phyloP scores from a whole-genome alignment of 179 eudicot species.

The Monotropa hypopitys region DNA sequence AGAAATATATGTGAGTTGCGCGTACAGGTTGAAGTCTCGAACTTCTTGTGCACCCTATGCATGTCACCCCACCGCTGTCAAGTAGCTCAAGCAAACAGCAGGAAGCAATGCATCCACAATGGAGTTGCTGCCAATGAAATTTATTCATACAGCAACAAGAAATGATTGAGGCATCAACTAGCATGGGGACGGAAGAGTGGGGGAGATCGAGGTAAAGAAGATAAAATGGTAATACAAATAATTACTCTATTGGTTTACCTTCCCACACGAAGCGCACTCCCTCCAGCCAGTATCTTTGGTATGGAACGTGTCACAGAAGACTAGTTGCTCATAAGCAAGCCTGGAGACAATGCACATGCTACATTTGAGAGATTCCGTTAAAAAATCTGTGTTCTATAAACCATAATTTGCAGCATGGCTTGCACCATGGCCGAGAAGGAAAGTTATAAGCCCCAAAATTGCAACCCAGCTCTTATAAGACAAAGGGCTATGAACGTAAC shows the following conservation, averaged over 20 bases:
- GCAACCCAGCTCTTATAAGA: background rate
- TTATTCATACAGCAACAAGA: background rate
- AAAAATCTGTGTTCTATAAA: background rate
- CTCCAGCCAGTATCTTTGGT: conserved; percentile 93
- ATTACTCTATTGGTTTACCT: conserved; percentile 32
- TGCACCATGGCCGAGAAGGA: background rate
- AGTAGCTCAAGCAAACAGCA: conserved; percentile 63
- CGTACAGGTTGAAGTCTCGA: conserved; percentile 41
- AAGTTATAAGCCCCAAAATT: background rate
- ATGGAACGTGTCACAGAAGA: conserved; percentile 75
- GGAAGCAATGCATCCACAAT: conserved; percentile 96
- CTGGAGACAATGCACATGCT: conserved; percentile 25
- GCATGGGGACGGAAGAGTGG: background rate
- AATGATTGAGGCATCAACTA: conserved; percentile 5
- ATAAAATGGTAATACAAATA: background rate
- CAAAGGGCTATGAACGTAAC: background rate
- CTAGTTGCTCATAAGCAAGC: conserved; percentile 52
- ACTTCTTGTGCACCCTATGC: conserved; percentile 45
- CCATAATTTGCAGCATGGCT: background rate
- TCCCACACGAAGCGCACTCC: conserved; percentile 63
- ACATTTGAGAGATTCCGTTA: background rate
- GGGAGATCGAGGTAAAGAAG: background rate
- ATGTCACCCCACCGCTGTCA: conserved; percentile 74
- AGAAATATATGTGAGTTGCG: conserved; percentile 5
- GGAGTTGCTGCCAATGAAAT: conserved; percentile 53